Evolutionary conservation across 495 filamentous ascomycete species (phyloP).

Genomic region (Lophiostoma macrostomum): DNA sequence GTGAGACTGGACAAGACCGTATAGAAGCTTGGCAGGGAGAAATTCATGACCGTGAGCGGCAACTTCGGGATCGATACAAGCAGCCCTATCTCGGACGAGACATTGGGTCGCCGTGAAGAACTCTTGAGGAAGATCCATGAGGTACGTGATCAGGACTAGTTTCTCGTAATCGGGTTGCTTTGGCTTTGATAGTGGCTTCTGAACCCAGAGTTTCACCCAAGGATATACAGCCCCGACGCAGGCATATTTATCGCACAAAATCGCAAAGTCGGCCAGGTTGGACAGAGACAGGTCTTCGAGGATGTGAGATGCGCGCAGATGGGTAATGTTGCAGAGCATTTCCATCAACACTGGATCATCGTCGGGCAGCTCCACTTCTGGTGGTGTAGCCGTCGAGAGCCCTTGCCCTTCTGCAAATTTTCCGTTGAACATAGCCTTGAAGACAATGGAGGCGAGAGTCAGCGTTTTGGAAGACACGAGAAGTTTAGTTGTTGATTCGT

Average conservation of each 20-base stretch:
- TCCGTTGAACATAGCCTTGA: not conserved
- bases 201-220: not conserved
- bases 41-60: not conserved
- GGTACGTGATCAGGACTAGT: not conserved
- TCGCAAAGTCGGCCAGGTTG: not conserved
- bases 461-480: not conserved
- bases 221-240: constrained; percentile 1
- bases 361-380: not conserved
- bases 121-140: not conserved
- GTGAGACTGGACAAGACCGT: too few relatives aligned
- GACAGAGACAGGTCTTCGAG: not conserved
- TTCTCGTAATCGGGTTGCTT: not conserved
- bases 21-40: too few relatives aligned
- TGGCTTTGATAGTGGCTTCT: not conserved
- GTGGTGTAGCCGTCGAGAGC: not conserved
- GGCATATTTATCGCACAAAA: constrained; percentile 11
- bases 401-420: not conserved
- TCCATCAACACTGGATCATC: not conserved
- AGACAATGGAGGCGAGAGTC: not conserved
- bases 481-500: not conserved
- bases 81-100: not conserved
- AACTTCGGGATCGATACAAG: not conserved
- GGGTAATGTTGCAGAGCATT: constrained; percentile 1
- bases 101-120: not conserved
- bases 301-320: not conserved